Conservation (phyloP, 1,139 yeast species). For the Hansenula sp. region DNA sequence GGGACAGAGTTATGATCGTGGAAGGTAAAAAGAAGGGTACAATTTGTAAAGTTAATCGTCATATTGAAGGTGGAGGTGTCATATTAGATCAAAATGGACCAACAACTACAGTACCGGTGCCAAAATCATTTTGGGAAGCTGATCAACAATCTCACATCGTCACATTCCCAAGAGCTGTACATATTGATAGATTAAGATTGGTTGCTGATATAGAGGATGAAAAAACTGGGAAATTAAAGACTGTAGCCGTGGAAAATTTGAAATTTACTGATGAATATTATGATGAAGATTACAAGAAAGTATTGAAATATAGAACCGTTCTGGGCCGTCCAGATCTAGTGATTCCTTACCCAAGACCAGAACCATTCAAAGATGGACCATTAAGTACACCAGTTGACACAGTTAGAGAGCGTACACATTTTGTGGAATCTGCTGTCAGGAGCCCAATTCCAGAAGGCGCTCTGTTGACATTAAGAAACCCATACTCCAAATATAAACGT, state of each 20-base stretch:
- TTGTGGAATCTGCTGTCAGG: constrained; percentile 62
- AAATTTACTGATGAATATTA: constrained; percentile 64
- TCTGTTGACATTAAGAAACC: constrained; percentile 70
- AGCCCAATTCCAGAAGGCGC: constrained; percentile 71
- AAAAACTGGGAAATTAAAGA: constrained; percentile 50
- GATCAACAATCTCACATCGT: constrained; percentile 70
- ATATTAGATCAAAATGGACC: constrained; percentile 56
- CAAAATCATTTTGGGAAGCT: constrained; percentile 70
- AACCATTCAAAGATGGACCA: constrained; percentile 54
- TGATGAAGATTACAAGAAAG: constrained; percentile 69
- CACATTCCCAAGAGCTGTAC: constrained; percentile 53
- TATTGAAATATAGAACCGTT: constrained; percentile 77
- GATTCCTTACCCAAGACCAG: constrained; percentile 92
- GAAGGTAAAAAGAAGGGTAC: constrained; percentile 72
- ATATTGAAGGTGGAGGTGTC: constrained; percentile 46
- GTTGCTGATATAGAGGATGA: constrained; percentile 75
- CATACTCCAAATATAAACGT: constrained; percentile 49
- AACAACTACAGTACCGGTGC: constrained; percentile 49
- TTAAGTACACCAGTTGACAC: constrained; percentile 56
- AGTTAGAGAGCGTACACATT: constrained; percentile 72
- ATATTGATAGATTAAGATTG: constrained; percentile 62
- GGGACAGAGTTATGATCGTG: constrained; percentile 63
- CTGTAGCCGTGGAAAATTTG: constrained; percentile 77
- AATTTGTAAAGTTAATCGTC: constrained; percentile 53
- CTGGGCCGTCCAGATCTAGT: constrained; percentile 59